These are phyloP conservation scores for Fomitopsis palustris DNA, from an alignment of 1,284 basidiomycete species.

Conservation along the genomic window DNA sequence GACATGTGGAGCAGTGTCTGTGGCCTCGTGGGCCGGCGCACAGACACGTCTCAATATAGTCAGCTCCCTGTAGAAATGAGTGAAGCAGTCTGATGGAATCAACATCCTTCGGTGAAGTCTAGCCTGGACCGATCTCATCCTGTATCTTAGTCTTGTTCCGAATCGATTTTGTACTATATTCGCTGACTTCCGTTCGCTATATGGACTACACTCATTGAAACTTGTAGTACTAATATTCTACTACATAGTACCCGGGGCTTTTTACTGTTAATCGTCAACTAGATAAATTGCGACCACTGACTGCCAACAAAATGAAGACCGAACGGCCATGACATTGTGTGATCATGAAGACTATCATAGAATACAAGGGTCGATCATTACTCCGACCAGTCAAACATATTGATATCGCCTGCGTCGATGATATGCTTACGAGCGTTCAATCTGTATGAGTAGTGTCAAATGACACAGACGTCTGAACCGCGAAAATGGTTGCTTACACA, in stretches of 20 bases:
- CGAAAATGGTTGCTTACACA: neutral
- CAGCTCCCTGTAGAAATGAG: slow-evolving; percentile 71
- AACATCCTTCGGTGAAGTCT: neutral
- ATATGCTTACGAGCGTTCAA: neutral
- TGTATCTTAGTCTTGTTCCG: neutral
- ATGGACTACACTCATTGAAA: no score
- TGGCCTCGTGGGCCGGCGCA: slow-evolving; percentile 38
- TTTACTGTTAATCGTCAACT: no score
- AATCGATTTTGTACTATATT: neutral
- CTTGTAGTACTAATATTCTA: no score
- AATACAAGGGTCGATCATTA: no score
- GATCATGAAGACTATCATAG: no score
- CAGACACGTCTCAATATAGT: slow-evolving; percentile 51
- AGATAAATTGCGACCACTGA: no score
- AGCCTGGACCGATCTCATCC: neutral
- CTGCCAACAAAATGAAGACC: no score
- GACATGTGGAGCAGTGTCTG: slow-evolving; percentile 45
- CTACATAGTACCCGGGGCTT: no score
- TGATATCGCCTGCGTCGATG: neutral
- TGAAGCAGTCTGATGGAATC: slow-evolving; percentile 18
- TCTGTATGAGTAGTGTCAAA: neutral
- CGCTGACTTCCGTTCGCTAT: no score
- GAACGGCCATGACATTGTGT: no score
- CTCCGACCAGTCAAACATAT: no score
- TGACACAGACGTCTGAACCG: neutral